Base-by-base conservation (phyloP, 805 yeast species). In the Suhomyces sp. region DNA sequence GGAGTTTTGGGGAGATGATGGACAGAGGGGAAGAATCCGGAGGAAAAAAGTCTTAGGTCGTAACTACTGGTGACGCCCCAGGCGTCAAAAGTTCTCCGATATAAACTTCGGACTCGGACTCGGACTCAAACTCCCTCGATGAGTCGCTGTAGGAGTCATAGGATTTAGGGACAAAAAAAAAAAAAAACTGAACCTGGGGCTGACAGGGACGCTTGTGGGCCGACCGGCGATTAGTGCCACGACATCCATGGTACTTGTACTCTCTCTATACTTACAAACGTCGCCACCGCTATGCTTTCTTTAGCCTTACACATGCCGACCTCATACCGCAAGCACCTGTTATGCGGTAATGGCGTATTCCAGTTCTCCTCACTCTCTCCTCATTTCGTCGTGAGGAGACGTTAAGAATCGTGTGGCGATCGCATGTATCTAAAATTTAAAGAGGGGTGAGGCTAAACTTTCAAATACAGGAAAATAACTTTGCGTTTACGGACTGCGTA, bases 61-160 rank as follows among this genome's bases (percentile, higher is more conserved):
- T 22, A 42, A n/a, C 26, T 5, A 15, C 29, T 4, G 22, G 6
- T 33, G 47, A 27, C 35, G 33, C 35, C 19, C 35, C n/a, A 27
- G 35, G 47, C 47, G 27, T 15, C 35, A 24, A 26, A 29, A 9
- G 36, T 12, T 6, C 45, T 22, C 45, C 29, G 47, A 13, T 27
- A 22, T 44, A 27, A 15, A 17, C 27, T 23, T 47, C 49, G 49
- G 49, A 47, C 49, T 47, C 49, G 49, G 49, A 36, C 49, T 47
- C 49, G 49, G 49, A 35, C 49, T 35, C 27, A 19, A 12, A 22
- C 29, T 19, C 23, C n/a, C 15, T n/a, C 29, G 29, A 23, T 47
- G 49, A 47, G 44, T 47, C 49, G 49, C 41, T 46, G 41, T 7
- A 17, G 42, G 47, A 27, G 47, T 44, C 47, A 44, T 42, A 6